Evolutionary conservation across 1,284 basidiomycete genomes (phyloP).

Genomic region (Calocybe gambosa): DNA sequence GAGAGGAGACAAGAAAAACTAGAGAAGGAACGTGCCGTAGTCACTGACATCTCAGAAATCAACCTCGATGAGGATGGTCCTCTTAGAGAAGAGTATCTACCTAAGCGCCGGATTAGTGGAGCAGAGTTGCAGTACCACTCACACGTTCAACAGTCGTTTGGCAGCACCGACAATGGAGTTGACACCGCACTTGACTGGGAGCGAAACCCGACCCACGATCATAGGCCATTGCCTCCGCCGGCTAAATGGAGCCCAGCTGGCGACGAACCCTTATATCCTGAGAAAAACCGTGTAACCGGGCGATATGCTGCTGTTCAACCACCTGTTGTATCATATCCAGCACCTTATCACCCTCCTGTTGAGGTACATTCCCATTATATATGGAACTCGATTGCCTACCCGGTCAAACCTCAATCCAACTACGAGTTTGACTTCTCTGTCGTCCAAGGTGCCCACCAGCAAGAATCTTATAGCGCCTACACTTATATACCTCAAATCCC

Average conservation of each 20-base stretch:
- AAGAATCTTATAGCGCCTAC: conserved; percentile 36
- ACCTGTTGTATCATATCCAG: conserved; percentile 24
- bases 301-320: conserved; percentile 66
- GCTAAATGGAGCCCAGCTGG: conserved; percentile 74
- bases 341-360: conserved; percentile 25
- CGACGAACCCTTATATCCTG: conserved; percentile 63
- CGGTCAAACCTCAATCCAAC: conserved; percentile 30
- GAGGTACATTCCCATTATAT: conserved; percentile 30
- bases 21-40: conserved; percentile 35
- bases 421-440: conserved; percentile 32
- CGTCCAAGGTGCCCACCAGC: conserved; percentile 23
- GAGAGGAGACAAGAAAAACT: conserved; percentile 48
- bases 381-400: conserved; percentile 35
- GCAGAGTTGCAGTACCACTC: conserved; percentile 25
- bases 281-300: conserved; percentile 41
- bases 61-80: conserved; percentile 78
- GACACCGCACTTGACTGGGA: conserved; percentile 25
- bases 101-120: conserved; percentile 51
- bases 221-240: conserved; percentile 57
- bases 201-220: conserved; percentile 20
- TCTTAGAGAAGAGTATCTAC: conserved; percentile 71
- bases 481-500: conserved; percentile 34
- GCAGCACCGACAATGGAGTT: conserved; percentile 10
- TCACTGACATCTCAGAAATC: conserved; percentile 54
- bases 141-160: conserved; percentile 17